Evolutionary conservation across 495 filamentous ascomycete species (phyloP), one percentile per base, ranked within the genome.

Genomic region (Penicillium arizonense): DNA sequence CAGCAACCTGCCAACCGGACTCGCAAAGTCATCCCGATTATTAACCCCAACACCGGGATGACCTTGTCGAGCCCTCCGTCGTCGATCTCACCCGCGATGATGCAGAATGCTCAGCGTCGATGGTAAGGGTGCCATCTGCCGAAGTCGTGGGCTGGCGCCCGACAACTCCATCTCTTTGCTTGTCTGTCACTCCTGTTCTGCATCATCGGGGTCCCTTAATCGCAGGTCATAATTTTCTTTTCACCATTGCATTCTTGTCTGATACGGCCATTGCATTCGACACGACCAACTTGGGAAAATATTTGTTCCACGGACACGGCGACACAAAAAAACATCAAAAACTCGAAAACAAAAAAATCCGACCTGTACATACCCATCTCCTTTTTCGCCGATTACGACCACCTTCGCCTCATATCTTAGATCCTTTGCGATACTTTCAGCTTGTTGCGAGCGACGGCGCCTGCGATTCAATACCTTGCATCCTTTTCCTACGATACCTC

Each of bases 11-110:
- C 92, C 48, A 87, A 88, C 51, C 89, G 95, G 68, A 84, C 87
- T 57, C 89, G 93, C 60, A 97, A 96, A 67, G 90, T 94, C 59
- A 99, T 99, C 59, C 95, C 94, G 14, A 99, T 99, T 68, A 87
- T 99, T 74, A 96, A 99, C 80, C 94, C 94, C 32, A 87, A 79
- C 54, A 97, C 95, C 30, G 91, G 94, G 55, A 83, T 93, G 72
- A 84, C 82, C 57, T 80, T 96, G 72, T 82, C 91, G 32, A 96
- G 91, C 77, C 95, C 94, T 58, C 93, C 94, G 3, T 87, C 83
- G 44, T 96, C 90, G 52, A 87, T 96, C 62, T 94, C 91, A 44
- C 90, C 91, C 48, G 85, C 77, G 66, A 81, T 90, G 77, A 87
- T 93, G 87, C 88, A 91, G 77, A 85, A 84, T 63, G 79, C 76